These are phyloP conservation scores for Puccinia triticina DNA, from an alignment of 1,284 basidiomycete genomes.

Conservation along the genomic window DNA sequence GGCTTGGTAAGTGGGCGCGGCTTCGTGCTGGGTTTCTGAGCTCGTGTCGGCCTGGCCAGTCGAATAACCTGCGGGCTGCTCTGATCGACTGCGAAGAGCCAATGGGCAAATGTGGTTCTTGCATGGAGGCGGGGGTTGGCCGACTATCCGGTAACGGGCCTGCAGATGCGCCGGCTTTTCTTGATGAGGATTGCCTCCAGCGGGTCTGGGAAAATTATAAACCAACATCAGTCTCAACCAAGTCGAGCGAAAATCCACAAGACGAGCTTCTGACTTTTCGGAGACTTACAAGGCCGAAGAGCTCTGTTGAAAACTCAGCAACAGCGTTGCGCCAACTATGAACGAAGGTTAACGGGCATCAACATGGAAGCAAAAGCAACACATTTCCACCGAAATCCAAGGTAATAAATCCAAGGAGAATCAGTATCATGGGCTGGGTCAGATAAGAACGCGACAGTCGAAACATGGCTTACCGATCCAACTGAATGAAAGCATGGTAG, in stretches of 20 bases:
- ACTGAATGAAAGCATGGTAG: constrained; percentile 4
- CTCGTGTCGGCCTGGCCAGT: background rate
- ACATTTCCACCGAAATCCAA: background rate
- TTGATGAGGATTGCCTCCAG: background rate
- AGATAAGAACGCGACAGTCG: too few species aligned
- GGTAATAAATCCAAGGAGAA: too few species aligned
- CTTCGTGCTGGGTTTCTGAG: background rate
- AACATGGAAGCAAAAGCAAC: too few species aligned
- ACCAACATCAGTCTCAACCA: background rate
- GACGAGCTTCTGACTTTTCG: background rate
- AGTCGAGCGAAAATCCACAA: background rate
- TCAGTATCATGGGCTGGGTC: background rate
- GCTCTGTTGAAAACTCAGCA: background rate
- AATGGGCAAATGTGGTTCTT: constrained; percentile 36
- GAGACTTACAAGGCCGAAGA: background rate
- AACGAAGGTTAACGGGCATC: background rate
- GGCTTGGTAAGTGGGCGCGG: constrained; percentile 18
- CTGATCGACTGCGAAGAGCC: background rate
- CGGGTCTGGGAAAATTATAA: background rate
- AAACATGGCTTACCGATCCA: background rate
- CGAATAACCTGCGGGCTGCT: background rate
- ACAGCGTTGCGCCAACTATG: background rate
- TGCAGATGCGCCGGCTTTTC: constrained; percentile 7
- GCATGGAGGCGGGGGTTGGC: constrained; percentile 47
- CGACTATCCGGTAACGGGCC: constrained; percentile 9